These are phyloP conservation scores for Cytospora leucostoma DNA, from an alignment of 2,329 filamentous ascomycete genomes.

Conservation along the genomic window DNA sequence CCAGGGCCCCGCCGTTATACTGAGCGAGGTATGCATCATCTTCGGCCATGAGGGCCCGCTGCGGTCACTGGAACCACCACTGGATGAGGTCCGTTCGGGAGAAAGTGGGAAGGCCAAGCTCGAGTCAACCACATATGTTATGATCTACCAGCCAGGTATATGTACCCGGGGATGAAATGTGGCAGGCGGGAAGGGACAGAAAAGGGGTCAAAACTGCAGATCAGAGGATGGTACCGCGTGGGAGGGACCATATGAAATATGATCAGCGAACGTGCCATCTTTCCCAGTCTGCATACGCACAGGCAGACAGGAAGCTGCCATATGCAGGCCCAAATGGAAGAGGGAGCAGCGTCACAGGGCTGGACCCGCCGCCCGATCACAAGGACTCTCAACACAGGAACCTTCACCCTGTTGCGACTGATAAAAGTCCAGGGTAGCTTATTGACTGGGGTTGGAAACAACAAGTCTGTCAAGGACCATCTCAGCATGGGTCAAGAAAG, in stretches of 20 bases:
- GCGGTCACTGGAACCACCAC: constrained; percentile 12
- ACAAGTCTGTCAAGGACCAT: not conserved
- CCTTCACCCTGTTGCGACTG: constrained; percentile 5
- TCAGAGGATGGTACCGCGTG: constrained; percentile 1
- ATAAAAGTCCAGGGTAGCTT: constrained; percentile 12
- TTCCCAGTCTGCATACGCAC: not conserved
- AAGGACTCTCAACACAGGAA: constrained; percentile 5
- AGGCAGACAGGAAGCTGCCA: not conserved
- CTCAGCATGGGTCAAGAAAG: not conserved
- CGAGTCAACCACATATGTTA: not conserved
- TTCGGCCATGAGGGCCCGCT: constrained; percentile 35
- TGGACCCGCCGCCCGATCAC: constrained; percentile 11
- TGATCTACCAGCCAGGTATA: not conserved
- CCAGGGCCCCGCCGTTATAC: constrained; percentile 43
- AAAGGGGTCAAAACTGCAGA: not conserved
- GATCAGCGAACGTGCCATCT: not conserved
- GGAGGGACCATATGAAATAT: constrained; percentile 14
- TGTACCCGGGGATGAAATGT: not conserved
- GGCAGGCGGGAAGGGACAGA: not conserved
- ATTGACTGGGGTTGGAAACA: constrained; percentile 1
- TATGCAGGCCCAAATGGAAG: constrained; percentile 1
- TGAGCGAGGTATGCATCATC: constrained; percentile 39
- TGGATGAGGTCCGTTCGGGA: not conserved
- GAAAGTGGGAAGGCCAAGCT: not conserved
- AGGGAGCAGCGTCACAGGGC: not conserved